A percentile compares a stretch with the other conserved stretches of the same genome.
These are phyloP conservation scores for Casuarina glauca DNA, from an alignment of 306 rosid species.

Conservation along the genomic window DNA sequence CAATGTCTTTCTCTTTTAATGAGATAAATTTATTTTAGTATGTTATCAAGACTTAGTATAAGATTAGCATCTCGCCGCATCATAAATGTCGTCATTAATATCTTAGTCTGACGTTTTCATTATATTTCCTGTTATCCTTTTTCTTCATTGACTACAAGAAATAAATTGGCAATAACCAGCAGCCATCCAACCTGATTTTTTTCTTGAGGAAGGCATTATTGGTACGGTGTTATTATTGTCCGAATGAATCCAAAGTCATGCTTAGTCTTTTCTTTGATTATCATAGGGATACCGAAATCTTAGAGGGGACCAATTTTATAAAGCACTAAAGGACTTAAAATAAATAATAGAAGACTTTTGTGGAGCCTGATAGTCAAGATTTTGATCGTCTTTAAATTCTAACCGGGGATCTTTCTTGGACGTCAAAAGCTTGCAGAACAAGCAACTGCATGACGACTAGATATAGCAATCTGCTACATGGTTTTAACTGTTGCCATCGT, in stretches of 20 bases:
- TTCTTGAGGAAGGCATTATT: background rate
- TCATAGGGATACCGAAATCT: background rate
- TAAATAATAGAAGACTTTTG: background rate
- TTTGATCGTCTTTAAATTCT: background rate
- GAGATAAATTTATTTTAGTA: no score
- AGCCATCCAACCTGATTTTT: slow-evolving; percentile 1
- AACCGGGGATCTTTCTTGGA: background rate
- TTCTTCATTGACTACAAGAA: no score
- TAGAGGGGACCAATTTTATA: background rate
- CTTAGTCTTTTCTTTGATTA: slow-evolving; percentile 1
- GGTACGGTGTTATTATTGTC: background rate
- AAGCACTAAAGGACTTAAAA: background rate
- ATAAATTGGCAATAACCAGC: background rate
- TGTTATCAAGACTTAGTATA: no score
- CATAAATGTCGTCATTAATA: no score
- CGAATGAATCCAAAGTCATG: background rate
- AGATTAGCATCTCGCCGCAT: no score
- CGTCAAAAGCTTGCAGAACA: background rate
- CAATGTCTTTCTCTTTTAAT: no score
- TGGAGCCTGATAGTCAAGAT: slow-evolving; percentile 1
- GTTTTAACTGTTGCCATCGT: background rate
- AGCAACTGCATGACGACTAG: slow-evolving; percentile 1
- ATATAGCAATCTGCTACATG: background rate
- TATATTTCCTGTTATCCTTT: no score
- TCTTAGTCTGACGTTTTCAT: no score